Conservation (phyloP, 1,139 yeast species). For the Suhomyces chickasaworum region DNA sequence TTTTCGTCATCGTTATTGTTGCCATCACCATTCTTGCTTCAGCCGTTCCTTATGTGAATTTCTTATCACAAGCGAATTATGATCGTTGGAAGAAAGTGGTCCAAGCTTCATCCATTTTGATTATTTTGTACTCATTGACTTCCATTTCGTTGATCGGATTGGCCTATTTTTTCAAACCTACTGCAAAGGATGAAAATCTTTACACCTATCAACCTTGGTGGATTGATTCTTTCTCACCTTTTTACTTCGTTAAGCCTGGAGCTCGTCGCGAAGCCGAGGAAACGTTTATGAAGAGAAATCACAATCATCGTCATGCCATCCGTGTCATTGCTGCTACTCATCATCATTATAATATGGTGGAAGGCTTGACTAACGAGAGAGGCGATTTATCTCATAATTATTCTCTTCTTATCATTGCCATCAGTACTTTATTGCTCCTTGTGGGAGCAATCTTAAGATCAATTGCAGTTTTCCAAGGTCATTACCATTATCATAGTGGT, state of each 20-base stretch:
- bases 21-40: slow-evolving; percentile 38
- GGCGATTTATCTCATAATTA: slow-evolving; percentile 41
- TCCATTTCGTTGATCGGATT: slow-evolving; percentile 38
- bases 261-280: slow-evolving; percentile 46
- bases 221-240: slow-evolving; percentile 47
- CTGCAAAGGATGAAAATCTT: slow-evolving; percentile 43
- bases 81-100: slow-evolving; percentile 32
- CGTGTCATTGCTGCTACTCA: slow-evolving; percentile 49
- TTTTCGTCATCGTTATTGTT: slow-evolving; percentile 32
- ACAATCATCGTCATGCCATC: slow-evolving; percentile 46
- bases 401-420: slow-evolving; percentile 34
- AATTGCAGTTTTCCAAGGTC: slow-evolving; percentile 36
- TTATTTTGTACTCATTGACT: slow-evolving; percentile 39
- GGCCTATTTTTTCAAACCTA: slow-evolving; percentile 46
- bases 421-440: slow-evolving; percentile 38
- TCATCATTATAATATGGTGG: slow-evolving; percentile 45
- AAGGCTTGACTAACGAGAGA: slow-evolving; percentile 43
- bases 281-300: slow-evolving; percentile 46
- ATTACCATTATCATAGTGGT: slow-evolving; percentile 22
- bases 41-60: slow-evolving; percentile 37
- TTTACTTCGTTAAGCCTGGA: slow-evolving; percentile 41
- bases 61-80: slow-evolving; percentile 26
- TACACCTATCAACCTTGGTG: slow-evolving; percentile 53
- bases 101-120: slow-evolving; percentile 33
- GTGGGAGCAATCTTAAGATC: slow-evolving; percentile 35